Evolutionary conservation across 2,329 filamentous ascomycete species (phyloP).

Genomic region (Ophiocordyceps camponoti-floridani): DNA sequence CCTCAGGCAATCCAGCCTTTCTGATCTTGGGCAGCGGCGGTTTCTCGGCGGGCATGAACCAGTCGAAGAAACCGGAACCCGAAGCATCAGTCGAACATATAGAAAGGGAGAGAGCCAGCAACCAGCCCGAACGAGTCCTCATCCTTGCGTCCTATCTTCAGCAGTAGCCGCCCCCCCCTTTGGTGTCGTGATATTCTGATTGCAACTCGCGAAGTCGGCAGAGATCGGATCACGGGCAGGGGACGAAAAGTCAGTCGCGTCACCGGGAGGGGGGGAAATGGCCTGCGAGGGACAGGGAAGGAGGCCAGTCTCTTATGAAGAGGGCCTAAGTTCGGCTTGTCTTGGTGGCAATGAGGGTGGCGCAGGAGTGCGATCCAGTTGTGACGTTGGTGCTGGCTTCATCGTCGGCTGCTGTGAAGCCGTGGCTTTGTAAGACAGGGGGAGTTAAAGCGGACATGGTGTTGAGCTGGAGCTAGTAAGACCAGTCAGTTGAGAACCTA

Average conservation of each 20-base stretch:
- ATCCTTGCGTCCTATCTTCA: neutral
- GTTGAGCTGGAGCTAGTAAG: too few species aligned
- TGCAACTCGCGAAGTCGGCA: neutral
- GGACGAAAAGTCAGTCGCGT: neutral
- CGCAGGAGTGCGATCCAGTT: too few species aligned
- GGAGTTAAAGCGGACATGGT: too few species aligned
- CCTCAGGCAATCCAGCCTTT: neutral
- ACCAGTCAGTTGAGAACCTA: too few species aligned
- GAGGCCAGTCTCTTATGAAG: too few species aligned
- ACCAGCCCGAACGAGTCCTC: neutral
- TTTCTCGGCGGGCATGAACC: neutral
- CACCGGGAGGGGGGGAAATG: neutral
- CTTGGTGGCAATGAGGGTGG: too few species aligned
- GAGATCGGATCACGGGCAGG: too few species aligned
- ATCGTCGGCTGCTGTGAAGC: too few species aligned
- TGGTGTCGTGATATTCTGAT: neutral
- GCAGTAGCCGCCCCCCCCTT: neutral
- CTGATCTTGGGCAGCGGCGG: neutral
- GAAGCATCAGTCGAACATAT: neutral
- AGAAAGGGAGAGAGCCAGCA: neutral
- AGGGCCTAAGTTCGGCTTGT: too few species aligned
- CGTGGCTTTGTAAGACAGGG: too few species aligned
- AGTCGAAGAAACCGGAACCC: neutral
- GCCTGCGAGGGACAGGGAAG: neutral
- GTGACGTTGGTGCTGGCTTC: too few species aligned